These are phyloP conservation scores for Polychaeton citri DNA, from an alignment of 2,329 filamentous ascomycete species.

Conservation along the genomic window DNA sequence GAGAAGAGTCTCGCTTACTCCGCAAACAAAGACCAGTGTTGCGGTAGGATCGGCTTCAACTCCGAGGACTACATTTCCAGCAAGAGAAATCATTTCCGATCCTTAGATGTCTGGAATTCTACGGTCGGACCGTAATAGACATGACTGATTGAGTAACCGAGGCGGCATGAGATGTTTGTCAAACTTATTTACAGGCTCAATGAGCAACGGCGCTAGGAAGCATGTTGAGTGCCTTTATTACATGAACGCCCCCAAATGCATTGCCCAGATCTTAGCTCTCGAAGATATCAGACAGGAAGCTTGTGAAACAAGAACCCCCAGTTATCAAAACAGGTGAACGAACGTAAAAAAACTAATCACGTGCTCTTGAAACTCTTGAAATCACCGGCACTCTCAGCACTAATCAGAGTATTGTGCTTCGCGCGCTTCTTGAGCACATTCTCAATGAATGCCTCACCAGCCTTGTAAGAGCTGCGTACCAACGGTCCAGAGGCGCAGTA, in stretches of 20 bases:
- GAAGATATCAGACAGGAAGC: not conserved
- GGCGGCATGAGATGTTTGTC: too few species aligned
- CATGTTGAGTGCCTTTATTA: not conserved
- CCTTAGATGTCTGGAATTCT: too few species aligned
- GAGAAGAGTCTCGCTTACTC: too few species aligned
- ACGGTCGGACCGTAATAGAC: too few species aligned
- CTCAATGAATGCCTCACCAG: conserved; percentile 96
- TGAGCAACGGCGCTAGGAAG: not conserved
- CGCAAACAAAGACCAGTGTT: too few species aligned
- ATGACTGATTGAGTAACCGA: too few species aligned
- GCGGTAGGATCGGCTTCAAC: too few species aligned
- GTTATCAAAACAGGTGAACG: not conserved
- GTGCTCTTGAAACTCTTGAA: conserved; percentile 5
- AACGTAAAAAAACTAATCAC: not conserved
- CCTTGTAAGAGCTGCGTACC: conserved; percentile 92
- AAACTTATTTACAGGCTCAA: not conserved
- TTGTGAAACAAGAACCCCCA: not conserved
- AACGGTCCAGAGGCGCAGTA: conserved; percentile 91
- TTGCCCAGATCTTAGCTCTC: not conserved
- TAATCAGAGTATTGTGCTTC: conserved; percentile 20
- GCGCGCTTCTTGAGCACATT: conserved; percentile 82
- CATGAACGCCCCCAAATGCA: not conserved
- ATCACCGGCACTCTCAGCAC: conserved; percentile 16
- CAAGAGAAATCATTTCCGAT: too few species aligned
- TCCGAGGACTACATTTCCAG: too few species aligned